Evolutionary conservation across 169 alveolate species (phyloP).

Genomic region (Plasmodium billcollinsi): DNA sequence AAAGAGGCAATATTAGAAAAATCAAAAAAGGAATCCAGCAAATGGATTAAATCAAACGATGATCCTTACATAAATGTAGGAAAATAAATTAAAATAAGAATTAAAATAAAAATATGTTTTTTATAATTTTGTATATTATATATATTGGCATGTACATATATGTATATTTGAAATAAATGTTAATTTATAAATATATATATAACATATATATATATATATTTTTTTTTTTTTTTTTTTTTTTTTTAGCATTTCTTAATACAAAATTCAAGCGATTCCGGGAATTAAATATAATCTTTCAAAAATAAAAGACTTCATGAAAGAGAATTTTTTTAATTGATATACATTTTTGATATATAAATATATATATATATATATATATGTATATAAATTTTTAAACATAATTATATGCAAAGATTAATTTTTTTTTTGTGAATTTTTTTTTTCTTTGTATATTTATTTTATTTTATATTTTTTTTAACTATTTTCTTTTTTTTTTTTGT

Average conservation of each 20-base stretch:
- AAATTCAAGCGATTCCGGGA: constrained; percentile 65
- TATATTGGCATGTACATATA: neutral
- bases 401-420: too few species aligned
- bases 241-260: constrained; percentile 46
- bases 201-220: constrained; percentile 2
- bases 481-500: too few species aligned
- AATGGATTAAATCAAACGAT: constrained; percentile 72
- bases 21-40: constrained; percentile 36
- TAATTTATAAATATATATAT: neutral
- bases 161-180: neutral
- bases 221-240: constrained; percentile 20
- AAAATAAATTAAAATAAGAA: neutral
- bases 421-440: too few species aligned
- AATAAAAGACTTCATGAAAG: neutral
- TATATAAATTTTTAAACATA: too few species aligned
- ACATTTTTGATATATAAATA: too few species aligned
- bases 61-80: constrained; percentile 76
- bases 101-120: neutral
- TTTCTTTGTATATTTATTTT: too few species aligned
- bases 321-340: too few species aligned
- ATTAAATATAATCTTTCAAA: neutral
- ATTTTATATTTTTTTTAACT: too few species aligned
- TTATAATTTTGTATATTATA: constrained; percentile 1
- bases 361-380: too few species aligned
- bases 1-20: constrained; percentile 48